phyloP scores from a whole-genome alignment of 2,329 filamentous ascomycete genomes.

The Acrocalymma vagum region DNA sequence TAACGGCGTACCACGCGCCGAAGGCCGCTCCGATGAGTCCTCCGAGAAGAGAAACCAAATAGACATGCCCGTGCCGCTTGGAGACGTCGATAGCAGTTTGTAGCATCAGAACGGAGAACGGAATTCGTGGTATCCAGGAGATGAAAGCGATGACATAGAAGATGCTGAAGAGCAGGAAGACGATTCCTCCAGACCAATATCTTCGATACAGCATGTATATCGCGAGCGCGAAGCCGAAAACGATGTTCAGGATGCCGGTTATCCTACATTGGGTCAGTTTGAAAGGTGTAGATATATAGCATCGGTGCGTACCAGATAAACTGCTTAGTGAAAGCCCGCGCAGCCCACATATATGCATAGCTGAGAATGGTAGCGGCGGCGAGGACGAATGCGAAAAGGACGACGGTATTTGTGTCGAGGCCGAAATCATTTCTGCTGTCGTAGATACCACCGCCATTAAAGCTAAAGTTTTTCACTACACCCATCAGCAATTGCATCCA shows the following conservation, averaged over 20 bases:
- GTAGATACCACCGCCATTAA: slow-evolving; percentile 79
- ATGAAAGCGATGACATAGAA: slow-evolving; percentile 86
- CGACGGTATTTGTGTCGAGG: slow-evolving; percentile 83
- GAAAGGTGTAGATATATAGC: no score
- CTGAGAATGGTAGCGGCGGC: slow-evolving; percentile 78
- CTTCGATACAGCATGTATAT: slow-evolving; percentile 82
- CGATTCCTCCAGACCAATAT: slow-evolving; percentile 85
- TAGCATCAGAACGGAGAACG: slow-evolving; percentile 90
- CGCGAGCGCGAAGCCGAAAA: slow-evolving; percentile 83
- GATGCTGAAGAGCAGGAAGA: slow-evolving; percentile 83
- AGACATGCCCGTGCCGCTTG: slow-evolving; percentile 85
- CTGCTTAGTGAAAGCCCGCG: slow-evolving; percentile 82
- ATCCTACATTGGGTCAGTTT: not conserved
- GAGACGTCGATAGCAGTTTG: slow-evolving; percentile 86
- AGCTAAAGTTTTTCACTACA: slow-evolving; percentile 64
- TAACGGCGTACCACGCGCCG: slow-evolving; percentile 85
- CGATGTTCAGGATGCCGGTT: slow-evolving; percentile 80
- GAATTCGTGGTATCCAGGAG: slow-evolving; percentile 86
- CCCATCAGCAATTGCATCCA: slow-evolving; percentile 12
- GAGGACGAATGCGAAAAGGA: slow-evolving; percentile 84
- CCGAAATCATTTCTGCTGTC: slow-evolving; percentile 70
- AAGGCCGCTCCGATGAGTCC: slow-evolving; percentile 79
- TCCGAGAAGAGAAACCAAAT: slow-evolving; percentile 83
- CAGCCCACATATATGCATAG: slow-evolving; percentile 77
- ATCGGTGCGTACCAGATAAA: slow-evolving; percentile 84